Base-by-base conservation (phyloP, 345 rosid genomes). In the Heritiera fomes region DNA sequence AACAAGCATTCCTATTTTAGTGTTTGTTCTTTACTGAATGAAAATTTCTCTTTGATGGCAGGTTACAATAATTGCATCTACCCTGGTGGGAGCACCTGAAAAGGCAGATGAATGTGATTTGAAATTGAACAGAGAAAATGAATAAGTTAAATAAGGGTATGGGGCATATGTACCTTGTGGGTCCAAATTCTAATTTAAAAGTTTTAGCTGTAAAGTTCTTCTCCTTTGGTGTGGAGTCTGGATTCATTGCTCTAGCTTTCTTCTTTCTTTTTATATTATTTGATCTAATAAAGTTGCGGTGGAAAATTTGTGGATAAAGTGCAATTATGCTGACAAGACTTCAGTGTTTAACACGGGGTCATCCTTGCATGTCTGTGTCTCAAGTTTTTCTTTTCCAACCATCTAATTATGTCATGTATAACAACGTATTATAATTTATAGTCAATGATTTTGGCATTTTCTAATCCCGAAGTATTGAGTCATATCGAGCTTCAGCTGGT, bases 11-110 rank as follows among this genome's bases (percentile, higher is more conserved):
- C 41, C 1, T 40, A 7, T 34, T 40, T 8, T 61, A 7, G 2
- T 34, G 1, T 23, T 49, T 67, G 4, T 59, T 46, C 15, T 4
- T 7, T 10, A 28, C n/a, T 82, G 50, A 75, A 66, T 55, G 9
- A 28, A 43, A 63, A 11, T 77, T 58, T 80, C 14, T 17, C 34
- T 17, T 10, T 45, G 72, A 64, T 67, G 80, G 49, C 64, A 93
- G 97, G 95, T 80, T 93, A 91, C 61, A 85, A 75, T 74, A 89
- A 68, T 46, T 93, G 97, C 74, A 73, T 79, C 5, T 91, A 91
- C 80, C 89, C 91, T 4, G 88, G 95, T 72, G 92, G 90, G 71
- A 85, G 90, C 68, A 84, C 85, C 18, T 87, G 85, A 87, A 80
- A 80, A 46, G 66, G 6, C 71, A 23, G 76, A n/a, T 49, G 60